A percentile compares a stretch with the other conserved stretches of the same genome.
These are phyloP conservation scores for Panicum hallii DNA, from an alignment of 202 grass and related monocot species.

Conservation along the genomic window DNA sequence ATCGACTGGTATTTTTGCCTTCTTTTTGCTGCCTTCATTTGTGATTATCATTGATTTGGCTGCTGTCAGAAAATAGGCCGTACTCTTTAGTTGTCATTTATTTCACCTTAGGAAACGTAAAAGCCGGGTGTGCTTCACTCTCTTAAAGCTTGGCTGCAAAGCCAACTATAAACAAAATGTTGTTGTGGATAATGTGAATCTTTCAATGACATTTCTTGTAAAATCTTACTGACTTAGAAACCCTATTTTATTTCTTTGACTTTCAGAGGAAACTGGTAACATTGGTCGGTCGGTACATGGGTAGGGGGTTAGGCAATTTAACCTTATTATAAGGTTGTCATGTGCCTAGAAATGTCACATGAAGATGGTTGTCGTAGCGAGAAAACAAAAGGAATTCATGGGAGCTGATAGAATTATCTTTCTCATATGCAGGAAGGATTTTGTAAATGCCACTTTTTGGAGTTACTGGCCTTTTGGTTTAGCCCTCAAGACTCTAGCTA, in stretches of 20 bases:
- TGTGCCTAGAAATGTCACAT: constrained; percentile 34
- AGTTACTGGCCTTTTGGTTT: constrained; percentile 70
- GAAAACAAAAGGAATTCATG: constrained; percentile 58
- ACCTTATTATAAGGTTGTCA: constrained; percentile 8
- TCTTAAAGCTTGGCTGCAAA: not conserved
- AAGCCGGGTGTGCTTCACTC: not conserved
- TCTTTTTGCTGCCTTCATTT: constrained; percentile 9
- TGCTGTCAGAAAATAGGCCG: not conserved
- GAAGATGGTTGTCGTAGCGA: constrained; percentile 39
- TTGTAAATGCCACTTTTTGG: constrained; percentile 63
- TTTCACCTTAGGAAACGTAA: constrained; percentile 6
- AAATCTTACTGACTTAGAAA: constrained; percentile 16
- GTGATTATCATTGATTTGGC: not conserved
- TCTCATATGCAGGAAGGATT: constrained; percentile 76
- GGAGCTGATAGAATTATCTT: constrained; percentile 79
- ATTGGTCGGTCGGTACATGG: constrained; percentile 18
- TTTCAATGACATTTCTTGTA: constrained; percentile 24
- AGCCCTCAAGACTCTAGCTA: constrained; percentile 65
- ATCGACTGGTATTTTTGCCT: constrained; percentile 5
- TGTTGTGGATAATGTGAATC: constrained; percentile 26
- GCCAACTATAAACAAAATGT: not conserved
- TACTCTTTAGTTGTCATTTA: not conserved
- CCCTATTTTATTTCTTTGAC: constrained; percentile 6
- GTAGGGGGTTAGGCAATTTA: not conserved
- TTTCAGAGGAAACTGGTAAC: not conserved